Percentiles rank a stretch among this genome's conserved stretches.
phyloP scores from a whole-genome alignment of 805 yeast genomes.

The Teunomyces cretensis region DNA sequence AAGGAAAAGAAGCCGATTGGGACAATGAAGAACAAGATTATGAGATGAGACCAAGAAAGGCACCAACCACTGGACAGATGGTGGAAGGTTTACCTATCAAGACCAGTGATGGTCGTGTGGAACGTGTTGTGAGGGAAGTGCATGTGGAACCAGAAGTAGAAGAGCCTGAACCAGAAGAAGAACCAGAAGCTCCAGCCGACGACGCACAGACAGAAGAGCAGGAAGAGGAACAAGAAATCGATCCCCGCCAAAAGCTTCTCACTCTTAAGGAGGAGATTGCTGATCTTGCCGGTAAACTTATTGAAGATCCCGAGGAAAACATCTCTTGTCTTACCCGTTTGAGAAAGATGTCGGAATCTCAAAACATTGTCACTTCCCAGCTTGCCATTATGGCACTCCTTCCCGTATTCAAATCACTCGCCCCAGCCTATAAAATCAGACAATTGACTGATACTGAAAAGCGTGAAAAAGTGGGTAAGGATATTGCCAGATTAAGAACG shows the following conservation, averaged over 20 bases:
- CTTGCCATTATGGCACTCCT: conserved; percentile 76
- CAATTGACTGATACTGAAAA: conserved; percentile 79
- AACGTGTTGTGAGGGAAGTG: conserved; percentile 53
- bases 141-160: conserved; percentile 18
- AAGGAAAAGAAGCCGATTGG: conserved; percentile 39
- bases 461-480: conserved; percentile 79
- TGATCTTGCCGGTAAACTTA: conserved; percentile 67
- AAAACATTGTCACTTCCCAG: conserved; percentile 63
- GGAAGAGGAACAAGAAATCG: conserved; percentile 46
- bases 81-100: conserved; percentile 82
- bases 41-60: conserved; percentile 67
- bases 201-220: conserved; percentile 32
- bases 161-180: conserved; percentile 20
- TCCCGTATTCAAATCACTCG: conserved; percentile 78
- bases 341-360: conserved; percentile 67
- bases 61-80: conserved; percentile 42
- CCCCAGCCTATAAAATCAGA: conserved; percentile 86
- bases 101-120: conserved; percentile 66
- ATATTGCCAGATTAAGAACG: conserved; percentile 70
- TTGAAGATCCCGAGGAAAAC: conserved; percentile 90
- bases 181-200: conserved; percentile 11
- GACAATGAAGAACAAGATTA: conserved; percentile 80
- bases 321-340: conserved; percentile 62
- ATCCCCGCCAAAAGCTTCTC: conserved; percentile 53
- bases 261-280: conserved; percentile 83